Conservation (phyloP, 768 basidiomycete species). For the Termitomyces heimii region DNA sequence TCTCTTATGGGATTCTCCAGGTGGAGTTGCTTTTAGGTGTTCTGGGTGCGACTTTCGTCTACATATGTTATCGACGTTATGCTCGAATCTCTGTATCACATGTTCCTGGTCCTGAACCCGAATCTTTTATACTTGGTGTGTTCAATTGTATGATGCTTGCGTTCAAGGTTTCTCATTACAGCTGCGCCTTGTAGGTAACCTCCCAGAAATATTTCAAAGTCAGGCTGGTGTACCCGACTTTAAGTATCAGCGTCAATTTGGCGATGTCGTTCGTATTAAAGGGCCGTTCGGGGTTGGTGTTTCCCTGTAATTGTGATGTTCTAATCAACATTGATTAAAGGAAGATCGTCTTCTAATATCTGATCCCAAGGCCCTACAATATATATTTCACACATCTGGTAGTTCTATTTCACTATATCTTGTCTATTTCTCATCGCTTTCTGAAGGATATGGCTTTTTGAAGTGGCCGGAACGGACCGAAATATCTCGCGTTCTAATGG, state of each 20-base stretch:
- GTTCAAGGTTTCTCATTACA: background rate
- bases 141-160: background rate
- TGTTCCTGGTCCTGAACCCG: constrained; percentile 42
- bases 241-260: constrained; percentile 43
- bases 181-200: constrained; percentile 31
- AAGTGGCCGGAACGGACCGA: constrained; percentile 47
- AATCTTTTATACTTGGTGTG: constrained; percentile 43
- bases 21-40: constrained; percentile 3
- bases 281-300: constrained; percentile 39
- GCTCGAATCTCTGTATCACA: constrained; percentile 36
- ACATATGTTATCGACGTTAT: constrained; percentile 26
- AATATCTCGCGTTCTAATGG: constrained; percentile 43
- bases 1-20: background rate
- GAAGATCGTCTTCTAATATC: constrained; percentile 47
- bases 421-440: background rate
- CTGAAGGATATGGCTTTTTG: constrained; percentile 43
- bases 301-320: background rate
- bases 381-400: constrained; percentile 49
- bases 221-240: constrained; percentile 48
- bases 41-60: constrained; percentile 16
- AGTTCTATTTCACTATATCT: background rate
- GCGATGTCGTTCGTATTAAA: constrained; percentile 45
- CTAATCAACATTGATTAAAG: constrained; percentile 20
- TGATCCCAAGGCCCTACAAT: constrained; percentile 55
- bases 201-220: constrained; percentile 44